Evolutionary conservation across 208 protist species (phyloP).

Genomic region (Acanthamoeba sp.): DNA sequence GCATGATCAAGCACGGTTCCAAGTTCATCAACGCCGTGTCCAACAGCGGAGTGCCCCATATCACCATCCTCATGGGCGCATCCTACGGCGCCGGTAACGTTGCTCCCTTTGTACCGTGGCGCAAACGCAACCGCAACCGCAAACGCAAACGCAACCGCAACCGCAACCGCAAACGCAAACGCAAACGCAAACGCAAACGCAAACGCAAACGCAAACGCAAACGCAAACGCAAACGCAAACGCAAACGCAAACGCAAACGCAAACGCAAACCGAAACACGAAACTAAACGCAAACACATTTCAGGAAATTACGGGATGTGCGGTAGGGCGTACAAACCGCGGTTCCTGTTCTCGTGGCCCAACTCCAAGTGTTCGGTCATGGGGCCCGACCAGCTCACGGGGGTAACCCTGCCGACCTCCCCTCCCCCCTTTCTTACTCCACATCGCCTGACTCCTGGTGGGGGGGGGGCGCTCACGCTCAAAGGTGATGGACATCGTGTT

Average conservation of each 20-base stretch:
- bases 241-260: too few species aligned
- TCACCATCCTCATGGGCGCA: slow-evolving; percentile 96
- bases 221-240: too few species aligned
- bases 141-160: too few species aligned
- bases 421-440: not conserved
- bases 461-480: too few species aligned
- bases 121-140: too few species aligned
- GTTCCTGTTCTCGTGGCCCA: slow-evolving; percentile 98
- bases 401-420: not conserved
- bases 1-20: slow-evolving; percentile 97
- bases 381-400: slow-evolving; percentile 93
- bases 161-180: too few species aligned
- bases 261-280: not conserved
- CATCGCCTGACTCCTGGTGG: too few species aligned
- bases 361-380: slow-evolving; percentile 97
- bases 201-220: not conserved
- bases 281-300: too few species aligned
- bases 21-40: slow-evolving; percentile 97
- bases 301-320: slow-evolving; percentile 97
- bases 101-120: not conserved
- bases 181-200: not conserved
- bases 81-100: slow-evolving; percentile 95
- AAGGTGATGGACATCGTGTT: slow-evolving; percentile 73
- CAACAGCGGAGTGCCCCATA: slow-evolving; percentile 95
- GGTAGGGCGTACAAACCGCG: slow-evolving; percentile 91